phyloP scores from a whole-genome alignment of 2,329 filamentous ascomycete genomes.

The Camillea tinctor region DNA sequence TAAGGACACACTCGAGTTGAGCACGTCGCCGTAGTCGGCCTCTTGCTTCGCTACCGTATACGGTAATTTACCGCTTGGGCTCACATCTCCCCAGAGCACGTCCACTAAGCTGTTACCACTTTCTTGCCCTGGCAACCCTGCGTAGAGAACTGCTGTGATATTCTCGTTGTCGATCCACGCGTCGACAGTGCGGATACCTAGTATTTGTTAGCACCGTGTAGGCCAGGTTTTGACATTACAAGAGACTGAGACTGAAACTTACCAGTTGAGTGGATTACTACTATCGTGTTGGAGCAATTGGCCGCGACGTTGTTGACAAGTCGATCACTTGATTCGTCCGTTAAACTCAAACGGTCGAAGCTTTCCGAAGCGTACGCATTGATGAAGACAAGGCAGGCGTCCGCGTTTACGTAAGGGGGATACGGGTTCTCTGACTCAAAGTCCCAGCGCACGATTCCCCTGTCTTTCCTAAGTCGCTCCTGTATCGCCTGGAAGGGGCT shows the following conservation, averaged over 20 bases:
- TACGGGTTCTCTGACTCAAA: conserved; percentile 29
- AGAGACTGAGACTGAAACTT: neutral
- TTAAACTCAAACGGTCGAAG: conserved; percentile 9
- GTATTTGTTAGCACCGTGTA: neutral
- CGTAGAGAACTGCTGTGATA: conserved; percentile 74
- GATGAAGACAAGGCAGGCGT: conserved; percentile 80
- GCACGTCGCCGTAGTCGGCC: conserved; percentile 54
- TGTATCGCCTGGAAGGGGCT: conserved; percentile 64
- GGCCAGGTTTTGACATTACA: neutral
- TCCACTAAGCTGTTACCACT: conserved; percentile 73
- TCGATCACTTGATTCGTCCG: conserved; percentile 14
- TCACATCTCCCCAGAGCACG: conserved; percentile 56
- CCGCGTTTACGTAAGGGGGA: conserved; percentile 51
- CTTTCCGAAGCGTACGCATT: conserved; percentile 83
- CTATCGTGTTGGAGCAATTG: conserved; percentile 44
- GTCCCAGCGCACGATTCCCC: conserved; percentile 11
- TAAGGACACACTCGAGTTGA: conserved; percentile 54
- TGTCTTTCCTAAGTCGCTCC: conserved; percentile 42
- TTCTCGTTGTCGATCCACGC: conserved; percentile 75
- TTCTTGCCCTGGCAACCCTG: conserved; percentile 80
- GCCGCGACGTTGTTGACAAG: conserved; percentile 14
- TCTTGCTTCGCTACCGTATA: conserved; percentile 32
- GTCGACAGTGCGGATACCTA: conserved; percentile 62
- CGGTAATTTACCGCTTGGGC: conserved; percentile 28
- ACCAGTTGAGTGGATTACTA: conserved; percentile 63